Base-by-base conservation (phyloP, 1,284 basidiomycete genomes). In the Xanthoconium separans region DNA sequence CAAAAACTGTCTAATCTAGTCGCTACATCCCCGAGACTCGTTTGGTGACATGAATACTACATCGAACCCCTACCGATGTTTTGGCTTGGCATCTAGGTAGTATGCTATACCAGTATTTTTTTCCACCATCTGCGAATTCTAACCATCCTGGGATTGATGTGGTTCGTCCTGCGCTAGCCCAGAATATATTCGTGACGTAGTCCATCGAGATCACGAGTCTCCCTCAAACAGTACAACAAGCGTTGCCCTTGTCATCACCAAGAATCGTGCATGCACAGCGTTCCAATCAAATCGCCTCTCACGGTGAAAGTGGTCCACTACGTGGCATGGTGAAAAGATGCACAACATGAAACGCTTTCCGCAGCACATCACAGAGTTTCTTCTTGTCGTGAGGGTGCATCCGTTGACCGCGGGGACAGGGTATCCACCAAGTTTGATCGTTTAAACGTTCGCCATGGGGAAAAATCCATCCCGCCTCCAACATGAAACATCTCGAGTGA, bases 71-170 rank as follows among this genome's bases (percentile, higher is more conserved):
- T 41, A 57, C 34, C 50, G 30, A 46, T 33, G 53, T 42, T 62
- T 66, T 34, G 53, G 53, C 40, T 54, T 62, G 42, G 58, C 53
- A 33, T 52, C 54, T 45, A 61, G 65, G 44, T 66, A 63, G 29
- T 66, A 45, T 16, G 18, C 29, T 29, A 52, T 27, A 43, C 49
- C 47, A 47, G 22, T 12, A 10, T 58, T 18, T 18, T 59, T 33
- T 8, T 40, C 34, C 48, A 29, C 50, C 22, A 20, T 50, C 56
- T 50, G 27, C 55, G 42, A 58, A 47, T 12, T 1, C 47, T 13
- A 31, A 53, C 34, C 53, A 47, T 50, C 65, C 58, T 68, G 11
- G 20, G n/a, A 12, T 51, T 48, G 47, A n/a, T 31, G 49, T 20
- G 55, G 66, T 31, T 64, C 64, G 10, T 61, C 40, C 31, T 58